Conservation (phyloP, 495 filamentous ascomycete genomes). For the Polyplosphaeria fusca region DNA sequence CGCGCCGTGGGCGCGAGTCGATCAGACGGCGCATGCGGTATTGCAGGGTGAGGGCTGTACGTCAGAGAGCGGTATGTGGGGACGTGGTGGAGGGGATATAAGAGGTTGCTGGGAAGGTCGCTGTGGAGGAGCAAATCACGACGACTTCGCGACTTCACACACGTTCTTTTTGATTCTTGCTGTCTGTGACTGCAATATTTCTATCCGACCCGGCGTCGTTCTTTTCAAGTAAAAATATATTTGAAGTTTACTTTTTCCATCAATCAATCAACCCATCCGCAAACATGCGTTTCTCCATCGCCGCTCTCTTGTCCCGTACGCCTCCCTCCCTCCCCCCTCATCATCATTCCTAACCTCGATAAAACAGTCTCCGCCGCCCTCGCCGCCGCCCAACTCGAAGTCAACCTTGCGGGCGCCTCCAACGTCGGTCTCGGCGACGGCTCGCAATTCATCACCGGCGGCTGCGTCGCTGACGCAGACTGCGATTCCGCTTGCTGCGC, state of each 20-base stretch:
- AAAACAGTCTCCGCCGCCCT: conserved; percentile 2
- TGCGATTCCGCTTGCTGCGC: conserved; percentile 48
- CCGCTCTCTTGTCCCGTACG: conserved; percentile 24
- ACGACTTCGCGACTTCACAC: neutral
- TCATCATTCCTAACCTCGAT: neutral
- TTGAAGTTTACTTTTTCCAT: conserved; percentile 1
- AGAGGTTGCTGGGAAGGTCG: neutral
- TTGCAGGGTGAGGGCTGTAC: no score
- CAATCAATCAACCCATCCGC: neutral
- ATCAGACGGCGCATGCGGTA: no score
- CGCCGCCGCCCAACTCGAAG: conserved; percentile 5
- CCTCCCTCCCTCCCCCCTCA: neutral
- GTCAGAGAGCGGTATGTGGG: no score
- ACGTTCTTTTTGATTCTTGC: conserved; percentile 7
- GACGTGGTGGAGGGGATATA: neutral
- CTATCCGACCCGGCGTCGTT: conserved; percentile 31
- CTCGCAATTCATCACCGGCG: conserved; percentile 28
- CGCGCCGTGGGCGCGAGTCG: no score
- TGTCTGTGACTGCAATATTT: conserved; percentile 28
- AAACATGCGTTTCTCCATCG: conserved; percentile 25
- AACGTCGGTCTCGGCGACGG: conserved; percentile 21
- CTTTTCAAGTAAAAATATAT: no score
- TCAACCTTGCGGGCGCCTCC: conserved; percentile 13
- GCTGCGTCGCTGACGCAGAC: conserved; percentile 30
- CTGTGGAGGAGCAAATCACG: neutral